Percentiles rank a stretch among this genome's conserved stretches.
These are phyloP conservation scores for Curvularia verruculosa DNA, from an alignment of 2,329 filamentous ascomycete genomes.

Conservation along the genomic window DNA sequence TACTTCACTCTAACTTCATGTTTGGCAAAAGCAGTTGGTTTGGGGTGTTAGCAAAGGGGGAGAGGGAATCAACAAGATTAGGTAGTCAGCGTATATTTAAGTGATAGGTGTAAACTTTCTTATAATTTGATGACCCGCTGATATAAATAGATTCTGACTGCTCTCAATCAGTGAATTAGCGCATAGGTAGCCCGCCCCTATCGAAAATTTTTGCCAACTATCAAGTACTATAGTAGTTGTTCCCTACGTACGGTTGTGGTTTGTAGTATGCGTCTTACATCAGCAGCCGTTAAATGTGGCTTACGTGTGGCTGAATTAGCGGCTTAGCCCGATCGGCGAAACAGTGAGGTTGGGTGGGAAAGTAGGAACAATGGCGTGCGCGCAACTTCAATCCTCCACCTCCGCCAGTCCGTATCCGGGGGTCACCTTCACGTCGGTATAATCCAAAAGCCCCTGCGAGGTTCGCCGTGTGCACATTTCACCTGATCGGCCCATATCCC, in stretches of 20 bases:
- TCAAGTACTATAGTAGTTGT: no score
- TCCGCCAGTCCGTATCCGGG: slow-evolving; percentile 9
- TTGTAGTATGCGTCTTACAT: slow-evolving; percentile 7
- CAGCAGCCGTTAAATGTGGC: slow-evolving; percentile 15
- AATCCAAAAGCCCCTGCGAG: neutral
- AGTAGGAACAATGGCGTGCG: neutral
- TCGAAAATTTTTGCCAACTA: no score
- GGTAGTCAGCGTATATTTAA: no score
- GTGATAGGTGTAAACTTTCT: no score
- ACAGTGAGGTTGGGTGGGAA: slow-evolving; percentile 14
- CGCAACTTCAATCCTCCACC: slow-evolving; percentile 14
- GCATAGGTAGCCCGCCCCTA: no score
- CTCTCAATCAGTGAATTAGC: no score
- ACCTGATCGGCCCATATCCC: neutral
- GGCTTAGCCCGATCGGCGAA: slow-evolving; percentile 14
- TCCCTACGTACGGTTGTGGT: neutral
- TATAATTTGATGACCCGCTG: no score
- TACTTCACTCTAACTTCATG: no score
- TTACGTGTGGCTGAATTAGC: slow-evolving; percentile 13
- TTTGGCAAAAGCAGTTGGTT: no score
- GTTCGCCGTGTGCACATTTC: neutral
- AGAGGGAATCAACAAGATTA: no score
- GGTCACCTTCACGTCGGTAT: slow-evolving; percentile 10
- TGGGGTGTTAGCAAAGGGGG: no score
- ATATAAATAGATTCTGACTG: no score